phyloP scores from a whole-genome alignment of 2,329 filamentous ascomycete genomes.

The Sporothrix phasma region DNA sequence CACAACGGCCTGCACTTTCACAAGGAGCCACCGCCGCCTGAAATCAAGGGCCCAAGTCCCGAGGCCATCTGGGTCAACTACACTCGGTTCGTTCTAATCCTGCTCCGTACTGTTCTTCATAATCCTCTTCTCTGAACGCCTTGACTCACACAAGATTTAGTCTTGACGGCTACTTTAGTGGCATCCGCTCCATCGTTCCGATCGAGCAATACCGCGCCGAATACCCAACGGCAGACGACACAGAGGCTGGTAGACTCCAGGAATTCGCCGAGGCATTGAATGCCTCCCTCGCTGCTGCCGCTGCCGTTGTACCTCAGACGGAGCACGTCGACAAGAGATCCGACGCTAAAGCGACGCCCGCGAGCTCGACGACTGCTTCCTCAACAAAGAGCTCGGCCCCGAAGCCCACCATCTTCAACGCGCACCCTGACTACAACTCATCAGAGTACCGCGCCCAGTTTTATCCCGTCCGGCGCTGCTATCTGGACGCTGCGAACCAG shows the following conservation, averaged over 20 bases:
- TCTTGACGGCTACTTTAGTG: conserved; percentile 70
- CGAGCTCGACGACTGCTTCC: not conserved
- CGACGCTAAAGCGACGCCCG: not conserved
- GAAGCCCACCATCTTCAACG: conserved; percentile 47
- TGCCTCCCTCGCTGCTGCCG: conserved; percentile 24
- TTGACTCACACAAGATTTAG: conserved; percentile 33
- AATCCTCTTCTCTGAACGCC: not conserved
- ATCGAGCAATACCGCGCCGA: conserved; percentile 58
- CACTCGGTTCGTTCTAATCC: conserved; percentile 31
- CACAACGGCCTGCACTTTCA: conserved; percentile 17
- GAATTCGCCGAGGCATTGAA: conserved; percentile 10
- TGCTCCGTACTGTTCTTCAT: not conserved
- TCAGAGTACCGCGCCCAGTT: conserved; percentile 44
- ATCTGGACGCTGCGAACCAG: conserved; percentile 49
- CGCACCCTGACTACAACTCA: conserved; percentile 57
- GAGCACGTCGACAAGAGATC: not conserved
- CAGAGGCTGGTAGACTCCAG: conserved; percentile 5
- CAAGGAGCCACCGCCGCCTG: conserved; percentile 21
- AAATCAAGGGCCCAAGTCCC: conserved; percentile 24
- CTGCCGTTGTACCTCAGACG: not conserved
- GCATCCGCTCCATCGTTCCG: conserved; percentile 59
- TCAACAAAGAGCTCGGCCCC: conserved; percentile 24
- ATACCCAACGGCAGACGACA: conserved; percentile 46
- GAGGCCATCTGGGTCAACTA: conserved; percentile 30
- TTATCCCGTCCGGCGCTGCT: conserved; percentile 49